Evolutionary conservation across 352 stramenopile genomes (phyloP).

Genomic region (Pythium dissimile): DNA sequence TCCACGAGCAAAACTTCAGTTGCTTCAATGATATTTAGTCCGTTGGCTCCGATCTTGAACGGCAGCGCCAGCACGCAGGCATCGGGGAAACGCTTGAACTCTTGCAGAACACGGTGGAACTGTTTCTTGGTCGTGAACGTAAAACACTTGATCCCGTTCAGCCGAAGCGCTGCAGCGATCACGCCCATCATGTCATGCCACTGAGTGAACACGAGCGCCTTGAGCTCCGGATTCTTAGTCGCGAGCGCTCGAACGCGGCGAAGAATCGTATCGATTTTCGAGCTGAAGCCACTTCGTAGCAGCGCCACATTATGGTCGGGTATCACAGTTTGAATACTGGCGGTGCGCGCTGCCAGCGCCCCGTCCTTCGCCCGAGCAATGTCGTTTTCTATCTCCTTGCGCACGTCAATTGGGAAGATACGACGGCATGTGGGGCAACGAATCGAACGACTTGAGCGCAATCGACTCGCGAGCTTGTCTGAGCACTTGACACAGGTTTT

Average conservation of each 20-base stretch:
- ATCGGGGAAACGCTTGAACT: conserved; percentile 48
- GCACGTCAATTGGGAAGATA: conserved; percentile 5
- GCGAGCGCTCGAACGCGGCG: conserved; percentile 43
- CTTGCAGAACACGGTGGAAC: conserved; percentile 37
- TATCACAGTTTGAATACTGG: not conserved
- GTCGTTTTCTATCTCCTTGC: conserved; percentile 15
- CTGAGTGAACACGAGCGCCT: conserved; percentile 90
- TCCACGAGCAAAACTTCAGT: conserved; percentile 91
- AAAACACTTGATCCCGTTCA: conserved; percentile 69
- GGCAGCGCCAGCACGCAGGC: conserved; percentile 70
- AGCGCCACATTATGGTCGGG: conserved; percentile 3
- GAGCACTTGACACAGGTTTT: conserved; percentile 62
- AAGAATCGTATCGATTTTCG: conserved; percentile 69
- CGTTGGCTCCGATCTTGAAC: conserved; percentile 88
- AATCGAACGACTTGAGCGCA: conserved; percentile 23
- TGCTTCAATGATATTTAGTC: conserved; percentile 91
- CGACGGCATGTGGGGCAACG: conserved; percentile 61
- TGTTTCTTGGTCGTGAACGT: conserved; percentile 55
- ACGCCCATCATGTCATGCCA: conserved; percentile 87
- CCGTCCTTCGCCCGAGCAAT: not conserved
- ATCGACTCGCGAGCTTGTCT: conserved; percentile 29
- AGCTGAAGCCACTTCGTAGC: conserved; percentile 43
- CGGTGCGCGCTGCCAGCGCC: not conserved
- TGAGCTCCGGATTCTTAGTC: conserved; percentile 56
- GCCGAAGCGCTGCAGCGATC: conserved; percentile 24